phyloP scores from a whole-genome alignment of 345 rosid species.

The Adansonia digitata region DNA sequence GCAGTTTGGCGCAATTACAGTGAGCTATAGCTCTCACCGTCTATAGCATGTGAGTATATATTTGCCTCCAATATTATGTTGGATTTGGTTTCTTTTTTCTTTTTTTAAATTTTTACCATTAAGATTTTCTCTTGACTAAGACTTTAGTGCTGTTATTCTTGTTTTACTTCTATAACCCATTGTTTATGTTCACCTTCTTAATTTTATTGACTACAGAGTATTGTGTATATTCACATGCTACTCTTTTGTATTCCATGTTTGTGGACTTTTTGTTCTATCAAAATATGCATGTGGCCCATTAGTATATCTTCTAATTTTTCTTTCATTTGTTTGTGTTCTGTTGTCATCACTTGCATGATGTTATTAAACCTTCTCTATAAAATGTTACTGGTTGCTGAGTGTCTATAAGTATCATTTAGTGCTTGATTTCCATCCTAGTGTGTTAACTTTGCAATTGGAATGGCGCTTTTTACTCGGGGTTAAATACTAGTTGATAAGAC shows the following conservation, averaged over 20 bases:
- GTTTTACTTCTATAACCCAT: neutral
- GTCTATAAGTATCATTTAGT: neutral
- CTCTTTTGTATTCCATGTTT: neutral
- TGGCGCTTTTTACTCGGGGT: neutral
- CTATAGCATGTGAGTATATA: conserved; percentile 22
- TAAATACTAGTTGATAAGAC: neutral
- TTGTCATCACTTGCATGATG: neutral
- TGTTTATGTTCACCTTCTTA: neutral
- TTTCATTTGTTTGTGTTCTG: neutral
- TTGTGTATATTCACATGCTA: neutral
- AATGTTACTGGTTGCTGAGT: neutral
- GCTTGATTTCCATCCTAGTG: neutral
- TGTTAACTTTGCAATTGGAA: neutral
- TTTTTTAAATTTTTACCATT: neutral
- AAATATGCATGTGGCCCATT: neutral
- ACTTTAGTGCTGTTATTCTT: neutral
- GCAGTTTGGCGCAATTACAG: conserved; percentile 97
- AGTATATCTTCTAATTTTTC: neutral
- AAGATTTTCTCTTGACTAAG: neutral
- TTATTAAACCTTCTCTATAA: neutral
- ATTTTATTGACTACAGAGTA: neutral
- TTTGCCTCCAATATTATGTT: conserved; percentile 1
- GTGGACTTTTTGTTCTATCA: neutral
- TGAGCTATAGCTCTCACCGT: conserved; percentile 54
- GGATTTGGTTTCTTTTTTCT: neutral